Evolutionary conservation across 169 alveolate species (phyloP), one percentile per base, ranked within the genome.

Genomic region (Plasmodium relictum): DNA sequence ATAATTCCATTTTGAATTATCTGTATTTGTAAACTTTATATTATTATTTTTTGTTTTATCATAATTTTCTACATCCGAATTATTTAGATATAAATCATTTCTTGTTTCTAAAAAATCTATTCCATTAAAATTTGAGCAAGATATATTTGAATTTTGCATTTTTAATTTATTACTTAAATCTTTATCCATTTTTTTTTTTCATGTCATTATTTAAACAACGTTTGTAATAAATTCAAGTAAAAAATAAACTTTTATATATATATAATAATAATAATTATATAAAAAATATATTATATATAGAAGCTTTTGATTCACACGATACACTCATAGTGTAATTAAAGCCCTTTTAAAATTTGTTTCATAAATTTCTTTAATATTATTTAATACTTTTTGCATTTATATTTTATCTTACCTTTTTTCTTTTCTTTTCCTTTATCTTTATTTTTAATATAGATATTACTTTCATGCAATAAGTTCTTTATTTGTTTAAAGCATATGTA

Each of bases 91-190:
- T 22, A 76, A 31, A 7, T 63, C 89, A 44, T 65, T 62, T 48
- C 56, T 63, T 39, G 71, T 20, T 41, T 45, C 89, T 50, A 22
- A 65, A 48, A 48, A 9, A 31, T 76, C 70, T 22, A 31, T 58
- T 1, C 39, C 62, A 54, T 65, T 65, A n/a, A 54, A 45, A 76
- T 63, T 76, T 50, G 89, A 68, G 26, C 52, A 3, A 70, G 26
- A 54, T 37, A 41, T 6, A 24, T 44, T 56, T 20, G 50, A 22
- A 66, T 16, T 26, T 2, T 48, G 42, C 22, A 22, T 72, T 48
- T 76, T 58, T 52, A 14, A 63, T n/a, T 66, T 70, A 26, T 76
- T 69, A 76, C 37, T 76, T 44, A 20, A 54, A 58, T 48, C 89
- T 76, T 59, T 68, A 14, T 48, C 76, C 76, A 63, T 76, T 45